Base-by-base conservation (phyloP, 257 asterid species). In the Catharanthus roseus region DNA sequence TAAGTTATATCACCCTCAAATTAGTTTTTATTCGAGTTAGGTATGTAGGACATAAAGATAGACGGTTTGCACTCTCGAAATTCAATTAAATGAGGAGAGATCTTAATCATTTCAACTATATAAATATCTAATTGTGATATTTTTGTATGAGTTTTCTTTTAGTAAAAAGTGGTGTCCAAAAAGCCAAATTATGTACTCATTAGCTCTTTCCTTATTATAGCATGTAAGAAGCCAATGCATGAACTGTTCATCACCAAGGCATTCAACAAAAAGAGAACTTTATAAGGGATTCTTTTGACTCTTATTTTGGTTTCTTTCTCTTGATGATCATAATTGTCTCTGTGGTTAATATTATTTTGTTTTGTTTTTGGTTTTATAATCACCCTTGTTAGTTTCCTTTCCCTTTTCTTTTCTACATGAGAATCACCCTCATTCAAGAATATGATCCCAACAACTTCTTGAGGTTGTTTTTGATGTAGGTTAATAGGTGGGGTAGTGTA, bases 271-370 rank as follows among this genome's bases (percentile, higher is more conserved):
- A 78, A 72, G 75, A 54, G 50, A 8, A 58, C 57, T 67, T 63
- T 47, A n/a, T n/a, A n/a, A 76, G 69, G 74, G n/a, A 44, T 74
- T 82, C 81, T 74, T 82, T 77, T 77, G 73, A 73, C 76, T 80
- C 60, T 77, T 62, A 33, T 34, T 34, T 19, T 4, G 16, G 21
- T 62, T 9, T 38, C 33, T 72, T 56, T 23, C 51, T 54, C 8
- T 38, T 8, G 8, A 38, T 65, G 44, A 16, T 38, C 44, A 26
- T 57, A n/a, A n/a, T n/a, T n/a, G n/a, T n/a, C 21, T 44, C 16
- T 11, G 60, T 57, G 58, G 68, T 42, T 57, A 56, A 36, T 56
- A 64, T 33, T 70, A 11, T 31, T n/a, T 64, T 36, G 16, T 47
- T 38, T 64, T 71, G 44, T 63, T 44, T n/a, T 63, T 28, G 33